Evolutionary conservation across 1,139 yeast species (phyloP).

Genomic region (Sugiyamaella neomexicana): DNA sequence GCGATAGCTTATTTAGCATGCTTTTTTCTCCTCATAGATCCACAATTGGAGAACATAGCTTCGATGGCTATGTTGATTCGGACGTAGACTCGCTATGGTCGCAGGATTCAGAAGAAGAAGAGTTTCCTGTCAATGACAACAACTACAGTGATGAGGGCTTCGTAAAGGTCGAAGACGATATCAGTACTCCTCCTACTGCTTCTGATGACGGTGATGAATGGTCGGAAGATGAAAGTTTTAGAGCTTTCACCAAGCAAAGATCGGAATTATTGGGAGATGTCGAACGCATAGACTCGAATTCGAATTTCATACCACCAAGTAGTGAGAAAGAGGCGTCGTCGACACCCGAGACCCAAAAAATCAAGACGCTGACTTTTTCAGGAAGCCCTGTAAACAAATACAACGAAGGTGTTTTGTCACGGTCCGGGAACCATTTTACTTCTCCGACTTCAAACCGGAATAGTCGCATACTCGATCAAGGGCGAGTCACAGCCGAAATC

Average conservation of each 20-base stretch:
- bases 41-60: slow-evolving; percentile 11
- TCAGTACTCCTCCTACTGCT: background rate
- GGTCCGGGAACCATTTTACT: background rate
- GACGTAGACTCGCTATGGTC: slow-evolving; percentile 22
- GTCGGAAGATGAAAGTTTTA: slow-evolving; percentile 12
- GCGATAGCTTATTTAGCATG: background rate
- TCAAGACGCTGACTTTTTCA: background rate
- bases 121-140: slow-evolving; percentile 26
- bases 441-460: background rate
- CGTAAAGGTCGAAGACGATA: background rate
- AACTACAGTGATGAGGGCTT: background rate
- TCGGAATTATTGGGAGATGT: background rate
- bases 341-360: too few relatives aligned
- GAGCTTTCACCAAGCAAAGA: slow-evolving; percentile 3
- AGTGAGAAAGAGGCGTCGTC: too few relatives aligned
- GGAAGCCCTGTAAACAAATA: background rate
- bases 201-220: background rate
- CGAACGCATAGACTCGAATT: too few relatives aligned
- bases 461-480: background rate
- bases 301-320: too few relatives aligned
- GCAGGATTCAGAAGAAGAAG: slow-evolving; percentile 29
- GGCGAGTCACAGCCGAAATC: background rate
- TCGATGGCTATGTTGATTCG: slow-evolving; percentile 27
- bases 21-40: slow-evolving; percentile 19
- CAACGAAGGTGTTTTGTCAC: background rate